Conservation (phyloP, 2,329 filamentous ascomycete genomes). For the Ambrosiella beaveri region DNA sequence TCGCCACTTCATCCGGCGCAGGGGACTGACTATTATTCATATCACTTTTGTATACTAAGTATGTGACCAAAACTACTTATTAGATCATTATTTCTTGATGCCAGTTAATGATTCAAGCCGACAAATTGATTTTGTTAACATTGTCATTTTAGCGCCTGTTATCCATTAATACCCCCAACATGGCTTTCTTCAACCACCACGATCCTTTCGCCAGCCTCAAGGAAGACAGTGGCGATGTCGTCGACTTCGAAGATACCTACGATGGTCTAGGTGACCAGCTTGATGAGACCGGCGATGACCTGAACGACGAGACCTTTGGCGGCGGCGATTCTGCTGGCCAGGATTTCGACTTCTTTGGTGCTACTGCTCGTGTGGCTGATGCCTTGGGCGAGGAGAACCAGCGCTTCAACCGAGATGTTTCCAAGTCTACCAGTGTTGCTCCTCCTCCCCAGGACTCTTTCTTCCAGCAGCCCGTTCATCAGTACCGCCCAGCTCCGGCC, state of each 20-base stretch:
- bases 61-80: too few relatives aligned
- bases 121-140: background rate
- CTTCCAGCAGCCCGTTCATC: slow-evolving; percentile 10
- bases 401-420: slow-evolving; percentile 57
- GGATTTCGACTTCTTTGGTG: slow-evolving; percentile 94
- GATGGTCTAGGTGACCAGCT: slow-evolving; percentile 84
- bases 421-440: slow-evolving; percentile 21
- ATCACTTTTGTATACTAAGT: too few relatives aligned
- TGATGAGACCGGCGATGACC: slow-evolving; percentile 78
- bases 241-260: slow-evolving; percentile 92
- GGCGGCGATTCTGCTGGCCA: slow-evolving; percentile 49
- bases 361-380: slow-evolving; percentile 71
- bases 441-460: slow-evolving; percentile 17
- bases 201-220: slow-evolving; percentile 78
- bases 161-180: slow-evolving; percentile 22
- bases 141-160: background rate
- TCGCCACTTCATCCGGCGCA: too few relatives aligned
- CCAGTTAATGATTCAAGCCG: too few relatives aligned
- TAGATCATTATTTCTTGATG: too few relatives aligned
- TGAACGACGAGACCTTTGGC: slow-evolving; percentile 93
- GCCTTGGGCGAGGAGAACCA: slow-evolving; percentile 84
- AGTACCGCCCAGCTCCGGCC: slow-evolving; percentile 9
- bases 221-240: slow-evolving; percentile 38
- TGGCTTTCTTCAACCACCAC: slow-evolving; percentile 83
- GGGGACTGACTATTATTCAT: too few relatives aligned